phyloP scores from a whole-genome alignment of 805 yeast species.

The Ogataea nakhonphanomensis region DNA sequence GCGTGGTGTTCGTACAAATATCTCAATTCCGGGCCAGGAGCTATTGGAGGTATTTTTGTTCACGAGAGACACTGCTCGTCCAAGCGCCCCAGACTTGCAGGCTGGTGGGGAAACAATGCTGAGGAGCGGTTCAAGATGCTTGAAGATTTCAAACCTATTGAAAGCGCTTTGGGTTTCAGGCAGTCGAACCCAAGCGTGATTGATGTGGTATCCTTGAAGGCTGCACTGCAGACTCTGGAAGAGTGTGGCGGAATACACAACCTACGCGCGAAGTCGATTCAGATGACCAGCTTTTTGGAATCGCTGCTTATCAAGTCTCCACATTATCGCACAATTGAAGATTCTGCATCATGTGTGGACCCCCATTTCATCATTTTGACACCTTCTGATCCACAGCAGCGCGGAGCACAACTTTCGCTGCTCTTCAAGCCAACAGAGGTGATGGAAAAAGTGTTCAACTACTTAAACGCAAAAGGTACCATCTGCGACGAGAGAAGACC shows the following conservation, averaged over 20 bases:
- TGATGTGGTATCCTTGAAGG: conserved; percentile 70
- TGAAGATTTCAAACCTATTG: conserved; percentile 72
- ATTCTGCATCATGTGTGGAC: conserved; percentile 11
- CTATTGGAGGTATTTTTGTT: conserved; percentile 81
- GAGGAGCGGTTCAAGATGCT: conserved; percentile 72
- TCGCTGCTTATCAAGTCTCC: conserved; percentile 42
- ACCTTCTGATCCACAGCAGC: conserved; percentile 50
- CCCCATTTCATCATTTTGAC: conserved; percentile 69
- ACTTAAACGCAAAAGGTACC: conserved; percentile 55
- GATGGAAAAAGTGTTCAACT: conserved; percentile 59
- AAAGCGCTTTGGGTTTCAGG: conserved; percentile 83
- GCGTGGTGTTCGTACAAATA: conserved; percentile 94
- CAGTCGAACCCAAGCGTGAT: conserved; percentile 89
- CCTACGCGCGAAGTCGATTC: conserved; percentile 53
- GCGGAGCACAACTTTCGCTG: conserved; percentile 86
- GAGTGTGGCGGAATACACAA: conserved; percentile 60
- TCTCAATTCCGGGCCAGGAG: conserved; percentile 91
- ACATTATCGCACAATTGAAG: conserved; percentile 39
- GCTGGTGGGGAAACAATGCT: conserved; percentile 95
- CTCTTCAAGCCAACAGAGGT: conserved; percentile 53
- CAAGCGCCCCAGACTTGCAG: conserved; percentile 72
- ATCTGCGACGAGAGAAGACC: conserved; percentile 90
- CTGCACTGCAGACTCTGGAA: conserved; percentile 60
- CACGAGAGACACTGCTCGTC: conserved; percentile 44
- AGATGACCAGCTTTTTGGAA: conserved; percentile 57